Evolutionary conservation across 2,329 filamentous ascomycete genomes (phyloP).

Genomic region (Xylaria sp.): DNA sequence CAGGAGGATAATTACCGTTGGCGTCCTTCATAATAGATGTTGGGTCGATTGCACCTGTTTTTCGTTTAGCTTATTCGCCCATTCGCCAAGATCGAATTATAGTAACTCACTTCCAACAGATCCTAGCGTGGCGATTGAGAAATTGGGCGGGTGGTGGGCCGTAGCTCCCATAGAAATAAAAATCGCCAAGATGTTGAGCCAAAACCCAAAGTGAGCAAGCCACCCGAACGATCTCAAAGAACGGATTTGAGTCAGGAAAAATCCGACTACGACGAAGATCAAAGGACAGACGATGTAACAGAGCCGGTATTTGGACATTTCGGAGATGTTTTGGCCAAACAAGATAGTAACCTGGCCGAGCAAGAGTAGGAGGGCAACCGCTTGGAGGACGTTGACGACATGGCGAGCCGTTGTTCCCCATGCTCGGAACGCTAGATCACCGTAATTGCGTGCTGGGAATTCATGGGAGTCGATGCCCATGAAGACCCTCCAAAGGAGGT

Average conservation of each 20-base stretch:
- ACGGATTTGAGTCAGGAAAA: constrained; percentile 65
- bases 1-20: constrained; percentile 32
- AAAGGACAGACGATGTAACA: constrained; percentile 66
- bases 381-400: constrained; percentile 60
- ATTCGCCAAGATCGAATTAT: not conserved
- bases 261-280: constrained; percentile 62
- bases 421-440: constrained; percentile 61
- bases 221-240: constrained; percentile 65
- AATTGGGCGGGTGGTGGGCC: constrained; percentile 37
- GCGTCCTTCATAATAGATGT: constrained; percentile 28
- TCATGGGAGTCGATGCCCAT: constrained; percentile 60
- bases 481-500: constrained; percentile 59
- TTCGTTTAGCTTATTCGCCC: constrained; percentile 2
- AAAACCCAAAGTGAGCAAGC: constrained; percentile 65
- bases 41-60: constrained; percentile 32
- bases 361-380: constrained; percentile 46
- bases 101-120: constrained; percentile 35
- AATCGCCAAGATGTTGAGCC: constrained; percentile 32
- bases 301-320: constrained; percentile 60
- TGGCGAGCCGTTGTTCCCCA: constrained; percentile 59
- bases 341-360: constrained; percentile 32
- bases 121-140: constrained; percentile 27
- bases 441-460: constrained; percentile 60
- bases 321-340: constrained; percentile 56
- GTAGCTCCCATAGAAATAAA: constrained; percentile 38